Evolutionary conservation across 305 asterid genomes (phyloP).

Genomic region (Fraxinus sp.): DNA sequence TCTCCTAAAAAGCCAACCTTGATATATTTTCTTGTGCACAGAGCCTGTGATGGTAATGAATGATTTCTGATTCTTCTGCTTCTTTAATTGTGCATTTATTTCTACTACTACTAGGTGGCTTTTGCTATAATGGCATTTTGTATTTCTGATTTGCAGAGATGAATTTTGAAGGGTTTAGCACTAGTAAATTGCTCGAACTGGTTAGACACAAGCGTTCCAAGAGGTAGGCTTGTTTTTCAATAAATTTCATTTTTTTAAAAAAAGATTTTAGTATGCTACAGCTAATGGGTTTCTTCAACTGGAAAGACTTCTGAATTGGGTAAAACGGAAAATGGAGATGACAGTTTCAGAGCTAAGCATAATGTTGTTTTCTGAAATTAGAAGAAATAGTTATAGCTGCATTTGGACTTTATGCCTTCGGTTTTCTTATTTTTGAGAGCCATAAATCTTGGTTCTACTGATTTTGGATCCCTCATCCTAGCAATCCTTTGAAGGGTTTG

Average conservation of each 20-base stretch:
- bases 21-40: slow-evolving; percentile 29
- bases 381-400: slow-evolving; percentile 7
- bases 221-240: slow-evolving; percentile 43
- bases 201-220: slow-evolving; percentile 65
- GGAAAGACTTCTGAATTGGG: slow-evolving; percentile 15
- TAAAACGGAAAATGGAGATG: slow-evolving; percentile 7
- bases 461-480: slow-evolving; percentile 6
- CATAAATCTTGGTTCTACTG: slow-evolving; percentile 10
- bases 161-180: slow-evolving; percentile 62
- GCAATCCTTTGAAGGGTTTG: slow-evolving; percentile 19
- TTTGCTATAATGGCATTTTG: slow-evolving; percentile 19
- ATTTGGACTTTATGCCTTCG: neutral
- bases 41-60: slow-evolving; percentile 39
- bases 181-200: slow-evolving; percentile 41
- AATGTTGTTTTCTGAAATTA: neutral
- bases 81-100: slow-evolving; percentile 15
- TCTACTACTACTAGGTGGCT: slow-evolving; percentile 13
- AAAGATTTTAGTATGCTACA: neutral
- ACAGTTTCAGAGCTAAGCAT: slow-evolving; percentile 16
- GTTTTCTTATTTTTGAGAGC: slow-evolving; percentile 9
- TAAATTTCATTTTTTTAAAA: no score
- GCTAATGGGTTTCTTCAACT: slow-evolving; percentile 19
- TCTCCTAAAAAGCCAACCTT: slow-evolving; percentile 45
- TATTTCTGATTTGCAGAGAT: slow-evolving; percentile 48
- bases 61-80: slow-evolving; percentile 21